Percentiles rank a stretch among this genome's conserved stretches.
These are phyloP conservation scores for Lentithecium fluviatile DNA, from an alignment of 495 filamentous ascomycete species.

Conservation along the genomic window DNA sequence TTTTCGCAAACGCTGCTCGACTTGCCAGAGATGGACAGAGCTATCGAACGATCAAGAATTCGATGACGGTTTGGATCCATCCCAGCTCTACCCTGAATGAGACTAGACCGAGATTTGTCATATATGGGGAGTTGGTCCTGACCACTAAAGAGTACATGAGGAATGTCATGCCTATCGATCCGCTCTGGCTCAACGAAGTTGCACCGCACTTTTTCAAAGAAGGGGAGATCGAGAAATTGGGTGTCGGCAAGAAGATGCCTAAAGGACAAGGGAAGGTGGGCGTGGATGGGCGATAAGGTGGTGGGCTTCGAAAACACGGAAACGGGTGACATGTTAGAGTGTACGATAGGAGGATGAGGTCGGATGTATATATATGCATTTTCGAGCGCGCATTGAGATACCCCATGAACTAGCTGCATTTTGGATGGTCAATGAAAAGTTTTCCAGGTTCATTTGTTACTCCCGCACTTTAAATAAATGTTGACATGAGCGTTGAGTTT, in stretches of 20 bases:
- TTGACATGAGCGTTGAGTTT: too few species aligned
- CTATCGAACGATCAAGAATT: constrained; percentile 94
- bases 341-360: too few species aligned
- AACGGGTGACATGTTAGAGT: too few species aligned
- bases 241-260: constrained; percentile 75
- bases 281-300: background rate
- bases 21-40: constrained; percentile 81
- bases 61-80: constrained; percentile 82
- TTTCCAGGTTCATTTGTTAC: too few species aligned
- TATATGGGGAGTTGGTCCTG: constrained; percentile 89
- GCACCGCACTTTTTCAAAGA: constrained; percentile 96
- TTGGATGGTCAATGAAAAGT: too few species aligned
- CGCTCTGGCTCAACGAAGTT: constrained; percentile 85
- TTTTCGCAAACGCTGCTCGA: constrained; percentile 91
- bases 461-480: too few species aligned
- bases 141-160: constrained; percentile 96
- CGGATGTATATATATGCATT: too few species aligned
- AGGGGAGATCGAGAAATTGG: constrained; percentile 81
- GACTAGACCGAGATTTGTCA: constrained; percentile 73
- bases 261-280: constrained; percentile 41
- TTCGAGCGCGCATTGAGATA: too few species aligned
- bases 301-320: too few species aligned
- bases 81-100: constrained; percentile 80
- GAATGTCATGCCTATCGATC: constrained; percentile 77
- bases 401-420: too few species aligned